These are phyloP conservation scores for Sophora flavescens DNA, from an alignment of 306 rosid genomes.

Conservation along the genomic window DNA sequence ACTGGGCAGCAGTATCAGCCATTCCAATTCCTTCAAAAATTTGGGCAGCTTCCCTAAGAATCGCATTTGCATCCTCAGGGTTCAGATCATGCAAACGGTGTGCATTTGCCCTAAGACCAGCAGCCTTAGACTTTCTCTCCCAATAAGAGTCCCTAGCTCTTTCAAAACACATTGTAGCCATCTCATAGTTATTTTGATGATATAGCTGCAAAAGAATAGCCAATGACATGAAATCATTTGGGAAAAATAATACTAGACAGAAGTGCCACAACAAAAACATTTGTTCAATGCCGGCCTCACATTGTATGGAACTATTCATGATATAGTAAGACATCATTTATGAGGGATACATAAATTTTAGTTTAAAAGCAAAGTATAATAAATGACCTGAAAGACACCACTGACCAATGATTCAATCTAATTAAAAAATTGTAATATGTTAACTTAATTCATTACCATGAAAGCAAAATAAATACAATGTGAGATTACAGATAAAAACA, in stretches of 20 bases:
- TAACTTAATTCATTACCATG: not conserved
- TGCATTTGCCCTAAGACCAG: constrained; percentile 71
- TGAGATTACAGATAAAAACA: not conserved
- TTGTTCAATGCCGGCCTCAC: not conserved
- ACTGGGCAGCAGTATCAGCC: constrained; percentile 70
- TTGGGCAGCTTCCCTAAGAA: constrained; percentile 78
- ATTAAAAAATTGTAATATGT: not conserved
- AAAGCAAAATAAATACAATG: not conserved
- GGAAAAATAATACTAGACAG: not conserved
- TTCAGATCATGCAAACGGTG: constrained; percentile 53
- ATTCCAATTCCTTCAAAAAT: constrained; percentile 72
- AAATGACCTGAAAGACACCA: not conserved
- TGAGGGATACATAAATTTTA: not conserved
- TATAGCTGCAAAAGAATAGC: constrained; percentile 57
- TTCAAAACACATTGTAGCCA: constrained; percentile 84
- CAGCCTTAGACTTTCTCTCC: constrained; percentile 77
- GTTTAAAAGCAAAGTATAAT: constrained; percentile 4
- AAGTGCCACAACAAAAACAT: not conserved
- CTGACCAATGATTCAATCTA: not conserved
- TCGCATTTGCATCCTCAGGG: constrained; percentile 60
- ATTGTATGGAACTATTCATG: not conserved
- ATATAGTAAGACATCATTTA: constrained; percentile 1
- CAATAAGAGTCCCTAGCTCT: constrained; percentile 75
- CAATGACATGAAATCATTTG: not conserved
- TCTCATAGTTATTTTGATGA: constrained; percentile 67